phyloP scores from a whole-genome alignment of 75 land plant genomes.

The Chamaecyparis obtusa region DNA sequence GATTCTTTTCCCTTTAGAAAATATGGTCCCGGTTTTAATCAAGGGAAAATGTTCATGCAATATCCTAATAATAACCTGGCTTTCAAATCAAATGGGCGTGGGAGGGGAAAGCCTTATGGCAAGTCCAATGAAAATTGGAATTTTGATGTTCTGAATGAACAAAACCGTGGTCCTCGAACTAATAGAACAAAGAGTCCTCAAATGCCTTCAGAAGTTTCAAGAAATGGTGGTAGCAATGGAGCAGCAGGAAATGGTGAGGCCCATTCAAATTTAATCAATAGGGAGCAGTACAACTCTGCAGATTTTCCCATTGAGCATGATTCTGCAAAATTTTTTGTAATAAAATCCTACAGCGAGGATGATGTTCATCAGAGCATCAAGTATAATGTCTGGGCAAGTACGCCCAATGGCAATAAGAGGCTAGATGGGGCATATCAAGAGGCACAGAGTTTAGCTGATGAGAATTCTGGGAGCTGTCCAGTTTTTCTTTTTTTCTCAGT shows the following conservation, averaged over 20 bases:
- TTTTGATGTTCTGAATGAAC: conserved; percentile 77
- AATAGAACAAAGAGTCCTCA: conserved; percentile 53
- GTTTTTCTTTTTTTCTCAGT: conserved; percentile 36
- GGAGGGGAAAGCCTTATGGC: conserved; percentile 48
- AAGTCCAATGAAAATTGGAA: conserved; percentile 60
- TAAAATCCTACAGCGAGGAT: conserved; percentile 36
- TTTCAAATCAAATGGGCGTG: conserved; percentile 51
- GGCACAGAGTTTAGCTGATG: conserved; percentile 12
- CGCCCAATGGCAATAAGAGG: conserved; percentile 34
- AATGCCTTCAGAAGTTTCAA: conserved; percentile 31
- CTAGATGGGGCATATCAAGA: conserved; percentile 28
- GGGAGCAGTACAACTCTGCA: conserved; percentile 37
- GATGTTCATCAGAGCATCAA: conserved; percentile 38
- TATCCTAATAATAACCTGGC: conserved; percentile 21
- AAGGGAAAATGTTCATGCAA: conserved; percentile 15
- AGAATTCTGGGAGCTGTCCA: conserved; percentile 18
- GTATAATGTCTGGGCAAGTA: conserved; percentile 35
- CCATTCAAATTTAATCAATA: conserved; percentile 21
- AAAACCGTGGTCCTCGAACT: conserved; percentile 89
- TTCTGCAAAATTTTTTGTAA: conserved; percentile 27
- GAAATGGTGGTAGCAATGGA: conserved; percentile 30
- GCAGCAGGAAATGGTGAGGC: conserved; percentile 35
- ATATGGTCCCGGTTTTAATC: conserved; percentile 3
- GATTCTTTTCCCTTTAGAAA: conserved; percentile 6
- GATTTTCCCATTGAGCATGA: conserved; percentile 33